Conservation (phyloP, 1,284 basidiomycete species). For the Gymnopus androsaceus region DNA sequence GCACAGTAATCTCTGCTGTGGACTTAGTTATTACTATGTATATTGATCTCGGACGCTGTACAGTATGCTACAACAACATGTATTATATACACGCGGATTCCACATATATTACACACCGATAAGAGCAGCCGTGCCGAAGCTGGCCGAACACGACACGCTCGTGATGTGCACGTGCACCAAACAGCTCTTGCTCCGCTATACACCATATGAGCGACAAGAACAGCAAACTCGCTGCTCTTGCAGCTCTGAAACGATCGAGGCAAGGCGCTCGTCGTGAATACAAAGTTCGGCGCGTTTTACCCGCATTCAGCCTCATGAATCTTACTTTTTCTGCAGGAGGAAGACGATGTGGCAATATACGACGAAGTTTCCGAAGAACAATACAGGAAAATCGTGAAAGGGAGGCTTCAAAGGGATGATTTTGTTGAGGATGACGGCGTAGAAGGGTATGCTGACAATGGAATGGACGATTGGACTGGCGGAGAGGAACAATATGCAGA, state of each 20-base stretch:
- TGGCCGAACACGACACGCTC: too few relatives aligned
- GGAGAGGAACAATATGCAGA: constrained; percentile 50
- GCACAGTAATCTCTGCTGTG: background rate
- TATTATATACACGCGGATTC: too few relatives aligned
- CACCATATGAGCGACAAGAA: constrained; percentile 28
- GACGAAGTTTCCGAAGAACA: constrained; percentile 93
- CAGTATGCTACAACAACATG: too few relatives aligned
- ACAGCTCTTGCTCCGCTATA: too few relatives aligned
- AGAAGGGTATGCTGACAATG: constrained; percentile 93
- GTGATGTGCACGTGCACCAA: too few relatives aligned
- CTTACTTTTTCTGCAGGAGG: constrained; percentile 37
- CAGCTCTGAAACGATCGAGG: constrained; percentile 51
- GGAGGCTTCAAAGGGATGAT: constrained; percentile 87
- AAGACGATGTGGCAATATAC: constrained; percentile 79
- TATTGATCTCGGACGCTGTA: too few relatives aligned
- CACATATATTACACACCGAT: too few relatives aligned
- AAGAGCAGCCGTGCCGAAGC: too few relatives aligned
- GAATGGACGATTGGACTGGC: constrained; percentile 89
- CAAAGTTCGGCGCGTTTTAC: constrained; percentile 35
- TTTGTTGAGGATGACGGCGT: constrained; percentile 96
- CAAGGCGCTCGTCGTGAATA: constrained; percentile 52
- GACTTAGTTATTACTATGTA: too few relatives aligned
- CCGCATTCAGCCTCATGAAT: constrained; percentile 2
- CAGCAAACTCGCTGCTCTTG: constrained; percentile 44
- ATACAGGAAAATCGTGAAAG: constrained; percentile 85